Evolutionary conservation across 352 stramenopile genomes (phyloP), one percentile per base, ranked within the genome.

Genomic region (Phytophthora capsici): DNA sequence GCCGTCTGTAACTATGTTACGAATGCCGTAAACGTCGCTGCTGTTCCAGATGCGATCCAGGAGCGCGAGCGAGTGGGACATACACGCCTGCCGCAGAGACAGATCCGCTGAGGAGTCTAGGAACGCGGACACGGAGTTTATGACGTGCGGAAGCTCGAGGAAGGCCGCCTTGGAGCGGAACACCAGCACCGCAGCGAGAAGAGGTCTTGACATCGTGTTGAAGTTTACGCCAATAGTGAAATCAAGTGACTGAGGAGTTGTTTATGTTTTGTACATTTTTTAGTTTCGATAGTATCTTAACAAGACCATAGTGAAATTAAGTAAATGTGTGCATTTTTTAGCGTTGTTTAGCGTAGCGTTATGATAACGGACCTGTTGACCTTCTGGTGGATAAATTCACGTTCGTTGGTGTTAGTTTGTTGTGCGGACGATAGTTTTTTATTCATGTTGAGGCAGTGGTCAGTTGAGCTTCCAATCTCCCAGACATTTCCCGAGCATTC

Each of bases 371-470:
- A 26, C 12, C 6, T 12, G 7, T 34, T 40, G 19, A 5, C 55
- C 43, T 56, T 56, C 55, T 63, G 55, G 16, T 63, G 34, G 55
- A 16, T 55, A 44, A 34, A 56, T 48, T n/a, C 30, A 28, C 32
- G 32, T 48, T 32, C 22, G 12, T 28, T 32, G 54, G 22, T 19
- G 22, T 22, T 26, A 22, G 17, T 8, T 26, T 37, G 45, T n/a
- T 38, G 45, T 9, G 19, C 16, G 26, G 25, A 16, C 20, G 20
- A 16, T 47, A 14, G 28, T 34, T 34, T 32, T 34, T 14, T n/a
- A n/a, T 5, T 28, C 28, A 34, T 4, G 9, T 36, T 57, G 50
- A 47, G 36, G 10, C n/a, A n/a, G 8, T 36, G 19, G n/a, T n/a
- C 13, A 57, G 50, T 40, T 57, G 50, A 61, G 37, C 14, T 52